These are phyloP conservation scores for Coemansia sp. DNA, from an alignment of 192 early-diverging fungal genomes.

Conservation along the genomic window DNA sequence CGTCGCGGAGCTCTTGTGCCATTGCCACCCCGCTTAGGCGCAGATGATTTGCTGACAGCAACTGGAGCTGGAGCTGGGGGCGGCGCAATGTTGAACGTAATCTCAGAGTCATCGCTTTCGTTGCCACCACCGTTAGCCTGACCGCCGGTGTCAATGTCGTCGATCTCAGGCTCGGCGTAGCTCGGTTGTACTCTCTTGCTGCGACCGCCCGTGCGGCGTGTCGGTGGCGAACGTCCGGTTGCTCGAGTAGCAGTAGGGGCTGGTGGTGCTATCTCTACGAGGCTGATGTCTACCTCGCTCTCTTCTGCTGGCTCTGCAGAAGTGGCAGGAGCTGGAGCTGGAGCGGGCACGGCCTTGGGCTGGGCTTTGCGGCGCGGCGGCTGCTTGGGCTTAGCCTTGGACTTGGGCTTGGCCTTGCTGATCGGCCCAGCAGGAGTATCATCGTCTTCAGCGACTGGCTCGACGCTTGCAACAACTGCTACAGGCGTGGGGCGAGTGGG, in stretches of 20 bases:
- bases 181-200: conserved; percentile 16
- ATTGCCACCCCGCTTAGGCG: conserved; percentile 5
- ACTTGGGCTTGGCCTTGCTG: conserved; percentile 6
- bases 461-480: background rate
- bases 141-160: background rate
- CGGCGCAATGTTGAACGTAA: conserved; percentile 40
- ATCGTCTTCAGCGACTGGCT: background rate
- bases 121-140: conserved; percentile 7
- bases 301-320: background rate
- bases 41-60: background rate
- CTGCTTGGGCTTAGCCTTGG: conserved; percentile 18
- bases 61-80: conserved; percentile 15
- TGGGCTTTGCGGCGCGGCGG: conserved; percentile 21
- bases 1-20: conserved; percentile 10
- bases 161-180: conserved; percentile 35
- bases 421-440: background rate
- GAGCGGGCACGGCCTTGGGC: conserved; percentile 7
- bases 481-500: background rate
- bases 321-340: background rate
- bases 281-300: conserved; percentile 9
- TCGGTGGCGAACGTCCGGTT: background rate
- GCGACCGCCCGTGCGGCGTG: conserved; percentile 15
- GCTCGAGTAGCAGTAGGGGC: background rate
- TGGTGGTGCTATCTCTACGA: background rate
- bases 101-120: conserved; percentile 55